Base-by-base conservation (phyloP, 805 yeast species). In the Lachancea kluyveri region DNA sequence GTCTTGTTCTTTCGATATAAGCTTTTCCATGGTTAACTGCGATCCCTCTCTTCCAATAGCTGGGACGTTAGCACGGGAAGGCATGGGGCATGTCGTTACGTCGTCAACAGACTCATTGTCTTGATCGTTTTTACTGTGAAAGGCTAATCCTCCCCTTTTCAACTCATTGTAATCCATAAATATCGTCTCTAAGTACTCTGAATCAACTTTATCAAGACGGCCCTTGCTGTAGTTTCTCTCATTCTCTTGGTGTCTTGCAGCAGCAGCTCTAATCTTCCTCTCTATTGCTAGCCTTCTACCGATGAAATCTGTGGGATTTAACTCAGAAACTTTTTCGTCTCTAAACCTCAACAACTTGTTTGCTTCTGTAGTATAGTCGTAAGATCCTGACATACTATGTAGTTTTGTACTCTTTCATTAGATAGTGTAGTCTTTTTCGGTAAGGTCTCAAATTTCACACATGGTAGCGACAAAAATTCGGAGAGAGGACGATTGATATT, bases 161-260 rank as follows among this genome's bases (percentile, higher is more conserved):
- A 33, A 11, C 11, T 22, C 32, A 10, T 16, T 16, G 17, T 33
- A 33, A 13, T 33, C 37, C 29, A 28, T 28, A 13, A 29, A 28
- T 22, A 28, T 24, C 5, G 26, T 19, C 17, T 14, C 12, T 17
- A 33, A 14, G 13, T 33, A 33, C 10, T 30, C 41, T 21, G 31
- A 17, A 10, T 46, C 43, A 6, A 53, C 45, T 23, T 43, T 28
- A 26, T 53, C 59, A 3, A 40, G 13, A 35, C 59, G 42, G 3
- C 59, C 59, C 22, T 36, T 37, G 26, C 40, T 37, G 3, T 45
- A 17, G 17, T 39, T 35, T 28, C 43, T 47, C 26, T 39, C 45
- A 32, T 51, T 45, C 13, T 42, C 35, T 12, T 44, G 36, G 15
- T 48, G 43, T 9, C 25, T 36, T 2, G 29, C 21, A 28, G 48